These are phyloP conservation scores for Daldinia concentrica DNA, from an alignment of 495 filamentous ascomycete species.

Conservation along the genomic window DNA sequence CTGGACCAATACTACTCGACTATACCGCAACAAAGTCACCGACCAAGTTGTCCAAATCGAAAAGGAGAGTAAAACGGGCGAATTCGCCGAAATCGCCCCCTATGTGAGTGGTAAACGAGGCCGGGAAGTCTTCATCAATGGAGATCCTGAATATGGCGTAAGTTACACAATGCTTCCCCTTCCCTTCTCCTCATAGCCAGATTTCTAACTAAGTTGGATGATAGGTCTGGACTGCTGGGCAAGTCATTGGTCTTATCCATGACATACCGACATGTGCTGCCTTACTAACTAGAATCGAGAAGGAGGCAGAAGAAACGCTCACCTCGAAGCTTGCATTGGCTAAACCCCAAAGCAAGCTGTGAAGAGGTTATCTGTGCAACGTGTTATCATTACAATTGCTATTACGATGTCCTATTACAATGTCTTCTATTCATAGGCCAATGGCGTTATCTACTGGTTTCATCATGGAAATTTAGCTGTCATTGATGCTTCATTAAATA, in stretches of 20 bases:
- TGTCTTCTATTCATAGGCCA: neutral
- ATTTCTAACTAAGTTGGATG: constrained; percentile 12
- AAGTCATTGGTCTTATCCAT: constrained; percentile 72
- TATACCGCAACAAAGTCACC: constrained; percentile 91
- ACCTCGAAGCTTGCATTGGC: constrained; percentile 52
- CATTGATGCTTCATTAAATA: neutral
- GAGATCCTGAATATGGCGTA: constrained; percentile 90
- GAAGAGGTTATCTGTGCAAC: constrained; percentile 23
- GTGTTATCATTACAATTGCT: neutral
- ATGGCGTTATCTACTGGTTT: neutral
- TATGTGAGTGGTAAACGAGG: constrained; percentile 93
- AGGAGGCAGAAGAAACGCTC: constrained; percentile 66
- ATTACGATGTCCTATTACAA: constrained; percentile 4
- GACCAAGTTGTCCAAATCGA: constrained; percentile 83
- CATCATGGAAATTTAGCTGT: constrained; percentile 11
- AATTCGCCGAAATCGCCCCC: constrained; percentile 90
- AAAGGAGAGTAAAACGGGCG: constrained; percentile 81
- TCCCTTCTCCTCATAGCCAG: constrained; percentile 3
- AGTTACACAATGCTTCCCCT: constrained; percentile 48
- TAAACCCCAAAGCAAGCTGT: constrained; percentile 55
- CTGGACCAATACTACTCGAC: constrained; percentile 90
- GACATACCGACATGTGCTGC: constrained; percentile 70
- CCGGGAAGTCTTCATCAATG: constrained; percentile 88
- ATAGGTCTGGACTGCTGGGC: constrained; percentile 70
- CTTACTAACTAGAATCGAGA: constrained; percentile 66